A percentile compares a stretch with the other conserved stretches of the same genome.
phyloP scores from a whole-genome alignment of 2,329 filamentous ascomycete species.

The Fusarium siculi region DNA sequence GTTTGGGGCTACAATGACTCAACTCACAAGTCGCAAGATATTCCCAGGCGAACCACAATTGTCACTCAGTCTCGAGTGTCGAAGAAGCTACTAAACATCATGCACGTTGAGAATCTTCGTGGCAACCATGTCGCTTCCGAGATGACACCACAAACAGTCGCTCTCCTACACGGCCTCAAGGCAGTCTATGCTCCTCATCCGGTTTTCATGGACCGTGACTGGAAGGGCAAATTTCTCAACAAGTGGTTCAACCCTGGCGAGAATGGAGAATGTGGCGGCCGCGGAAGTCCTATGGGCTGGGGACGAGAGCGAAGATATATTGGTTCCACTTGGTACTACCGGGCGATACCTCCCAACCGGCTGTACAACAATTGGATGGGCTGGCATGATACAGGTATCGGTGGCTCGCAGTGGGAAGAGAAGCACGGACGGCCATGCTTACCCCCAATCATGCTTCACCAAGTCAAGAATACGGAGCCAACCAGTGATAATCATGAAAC shows the following conservation, averaged over 20 bases:
- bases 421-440: slow-evolving; percentile 66
- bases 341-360: slow-evolving; percentile 65
- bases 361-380: slow-evolving; percentile 73
- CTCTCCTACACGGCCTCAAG: slow-evolving; percentile 82
- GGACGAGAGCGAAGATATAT: slow-evolving; percentile 66
- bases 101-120: slow-evolving; percentile 80
- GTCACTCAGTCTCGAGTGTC: slow-evolving; percentile 81
- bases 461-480: slow-evolving; percentile 67
- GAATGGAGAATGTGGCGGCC: slow-evolving; percentile 63
- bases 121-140: slow-evolving; percentile 83
- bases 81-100: slow-evolving; percentile 75
- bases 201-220: slow-evolving; percentile 81
- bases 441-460: slow-evolving; percentile 68
- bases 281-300: slow-evolving; percentile 68
- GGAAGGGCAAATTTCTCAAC: slow-evolving; percentile 65
- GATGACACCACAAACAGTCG: slow-evolving; percentile 80
- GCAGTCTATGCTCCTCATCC: slow-evolving; percentile 82
- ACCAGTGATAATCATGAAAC: slow-evolving; percentile 57
- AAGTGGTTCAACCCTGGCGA: slow-evolving; percentile 70
- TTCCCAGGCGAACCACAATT: slow-evolving; percentile 80
- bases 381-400: slow-evolving; percentile 64
- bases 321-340: slow-evolving; percentile 71
- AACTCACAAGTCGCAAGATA: slow-evolving; percentile 60
- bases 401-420: slow-evolving; percentile 66
- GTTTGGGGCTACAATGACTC: slow-evolving; percentile 72